Base-by-base conservation (phyloP, 192 early-diverging fungal species). In the Backusella australiensis region DNA sequence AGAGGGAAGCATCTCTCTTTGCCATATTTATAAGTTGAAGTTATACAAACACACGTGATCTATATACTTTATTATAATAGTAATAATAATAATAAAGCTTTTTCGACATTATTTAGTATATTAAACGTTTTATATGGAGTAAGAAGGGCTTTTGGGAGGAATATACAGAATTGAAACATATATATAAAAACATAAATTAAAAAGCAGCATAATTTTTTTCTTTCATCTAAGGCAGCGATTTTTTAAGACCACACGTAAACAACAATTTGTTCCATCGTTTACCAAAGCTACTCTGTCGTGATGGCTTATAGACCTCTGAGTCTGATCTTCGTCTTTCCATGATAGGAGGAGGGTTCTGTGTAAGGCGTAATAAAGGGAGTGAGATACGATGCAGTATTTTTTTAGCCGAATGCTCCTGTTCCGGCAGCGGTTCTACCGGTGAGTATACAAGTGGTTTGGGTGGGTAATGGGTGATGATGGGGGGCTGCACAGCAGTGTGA, bases 401-500 rank as follows among this genome's bases (percentile, higher is more conserved):
- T 71, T 39, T 71, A 34, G 21, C 42, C 34, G 67, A 35, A 44
- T 38, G 21, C 4, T n/a, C 36, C 14, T 70, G 21, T 14, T 71
- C 36, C 23, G 63, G 52, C 17, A 67, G 68, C 38, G 76, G 71
- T 42, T 81, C 80, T 4, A 81, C 76, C 38, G 80, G 76, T 9
- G 80, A 74, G 36, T 81, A 81, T 32, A 68, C 71, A 8, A 81
- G 53, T 26, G 80, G 80, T 41, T 69, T 72, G 3, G 80, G 80
- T 42, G 80, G 80, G 49, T 81, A 81, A 59, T 81, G 73, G 4
- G 68, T 77, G 14, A 81, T 81, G 15, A 81, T 46, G 19, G 80
- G 80, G 65, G 78, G 67, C n/a, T 70, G 70, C 23, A 78, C 71
- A 76, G 49, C 35, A 36, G 80, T 74, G 56, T 71, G 68, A 34